A percentile compares a stretch with the other conserved stretches of the same genome.
phyloP scores from a whole-genome alignment of 441 rosid species.

The Geranium incanum region DNA sequence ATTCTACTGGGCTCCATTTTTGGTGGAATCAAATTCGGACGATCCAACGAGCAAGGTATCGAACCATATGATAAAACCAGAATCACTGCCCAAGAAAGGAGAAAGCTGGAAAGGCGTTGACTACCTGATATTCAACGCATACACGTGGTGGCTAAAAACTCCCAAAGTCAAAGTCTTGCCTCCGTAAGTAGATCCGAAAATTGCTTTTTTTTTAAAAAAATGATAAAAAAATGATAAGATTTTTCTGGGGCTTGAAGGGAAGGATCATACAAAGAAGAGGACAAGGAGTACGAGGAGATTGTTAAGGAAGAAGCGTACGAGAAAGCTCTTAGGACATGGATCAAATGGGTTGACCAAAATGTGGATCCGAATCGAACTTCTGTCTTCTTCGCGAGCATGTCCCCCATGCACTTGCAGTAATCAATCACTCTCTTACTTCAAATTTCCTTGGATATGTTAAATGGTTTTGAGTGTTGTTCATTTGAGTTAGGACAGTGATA shows the following conservation, averaged over 20 bases:
- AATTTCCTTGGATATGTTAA: too few relatives aligned
- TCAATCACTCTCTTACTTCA: too few relatives aligned
- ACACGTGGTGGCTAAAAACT: conserved; percentile 99
- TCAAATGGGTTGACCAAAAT: conserved; percentile 43
- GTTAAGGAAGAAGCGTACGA: conserved; percentile 23
- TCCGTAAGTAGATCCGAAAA: conserved; percentile 37
- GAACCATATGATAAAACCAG: conserved; percentile 85
- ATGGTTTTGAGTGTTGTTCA: too few relatives aligned
- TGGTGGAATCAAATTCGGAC: conserved; percentile 85
- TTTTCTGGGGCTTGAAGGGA: conserved; percentile 19
- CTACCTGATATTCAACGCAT: conserved; percentile 78
- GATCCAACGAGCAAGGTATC: conserved; percentile 76
- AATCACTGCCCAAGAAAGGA: conserved; percentile 74
- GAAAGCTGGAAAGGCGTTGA: conserved; percentile 67
- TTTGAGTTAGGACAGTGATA: too few relatives aligned
- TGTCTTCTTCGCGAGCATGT: conserved; percentile 52
- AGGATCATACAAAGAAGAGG: conserved; percentile 31
- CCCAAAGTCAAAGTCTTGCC: conserved; percentile 59
- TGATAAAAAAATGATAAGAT: background rate
- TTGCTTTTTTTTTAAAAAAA: background rate
- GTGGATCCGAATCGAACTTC: conserved; percentile 35
- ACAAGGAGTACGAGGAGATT: conserved; percentile 28
- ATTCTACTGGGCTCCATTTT: conserved; percentile 93
- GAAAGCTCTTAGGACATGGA: conserved; percentile 43
- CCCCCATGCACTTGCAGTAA: conserved; percentile 34